Percentiles rank a stretch among this genome's conserved stretches.
phyloP scores from a whole-genome alignment of 208 protist species.

The Crithidia brevicula region DNA sequence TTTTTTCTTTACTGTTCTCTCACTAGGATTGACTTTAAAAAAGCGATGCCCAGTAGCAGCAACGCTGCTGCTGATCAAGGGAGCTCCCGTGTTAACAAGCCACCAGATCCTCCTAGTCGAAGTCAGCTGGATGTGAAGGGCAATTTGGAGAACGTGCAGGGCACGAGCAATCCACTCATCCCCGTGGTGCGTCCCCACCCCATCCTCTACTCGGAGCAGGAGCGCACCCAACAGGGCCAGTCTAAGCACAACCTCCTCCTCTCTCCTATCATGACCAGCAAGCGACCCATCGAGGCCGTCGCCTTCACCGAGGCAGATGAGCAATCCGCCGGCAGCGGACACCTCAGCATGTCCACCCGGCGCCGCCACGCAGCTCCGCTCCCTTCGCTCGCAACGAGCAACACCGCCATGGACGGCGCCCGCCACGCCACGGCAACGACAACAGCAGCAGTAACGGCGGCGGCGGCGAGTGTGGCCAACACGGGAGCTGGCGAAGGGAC shows the following conservation, averaged over 20 bases:
- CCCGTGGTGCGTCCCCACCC: background rate
- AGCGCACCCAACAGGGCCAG: constrained; percentile 5
- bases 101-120: background rate
- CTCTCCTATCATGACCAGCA: background rate
- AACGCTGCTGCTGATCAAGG: background rate
- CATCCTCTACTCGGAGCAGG: constrained; percentile 13
- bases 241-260: background rate
- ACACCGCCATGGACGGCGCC: background rate
- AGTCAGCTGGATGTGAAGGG: background rate
- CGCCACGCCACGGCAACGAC: no score
- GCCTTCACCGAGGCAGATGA: constrained; percentile 4
- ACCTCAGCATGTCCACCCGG: constrained; percentile 2
- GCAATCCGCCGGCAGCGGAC: background rate
- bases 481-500: no score
- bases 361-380: background rate
- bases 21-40: no score
- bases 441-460: no score
- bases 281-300: background rate
- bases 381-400: background rate
- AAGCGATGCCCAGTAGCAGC: background rate
- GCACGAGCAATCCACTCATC: background rate
- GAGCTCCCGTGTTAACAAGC: background rate
- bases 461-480: no score
- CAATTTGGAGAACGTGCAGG: background rate
- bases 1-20: no score